Evolutionary conservation across 805 yeast genomes (phyloP).

Genomic region (Nakazawaea laoshanensis): DNA sequence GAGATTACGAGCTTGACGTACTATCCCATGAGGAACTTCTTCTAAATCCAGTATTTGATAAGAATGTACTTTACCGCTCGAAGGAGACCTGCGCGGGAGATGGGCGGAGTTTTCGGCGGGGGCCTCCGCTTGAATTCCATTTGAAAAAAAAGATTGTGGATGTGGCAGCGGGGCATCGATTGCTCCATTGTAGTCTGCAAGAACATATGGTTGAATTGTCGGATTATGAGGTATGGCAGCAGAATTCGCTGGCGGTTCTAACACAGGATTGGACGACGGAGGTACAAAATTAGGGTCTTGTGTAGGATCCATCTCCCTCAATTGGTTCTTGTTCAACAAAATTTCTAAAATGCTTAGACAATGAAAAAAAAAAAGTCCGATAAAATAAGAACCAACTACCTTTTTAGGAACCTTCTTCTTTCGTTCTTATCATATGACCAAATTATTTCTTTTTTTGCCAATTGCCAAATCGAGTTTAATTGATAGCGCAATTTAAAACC

Average conservation of each 20-base stretch:
- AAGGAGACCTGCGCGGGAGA: background rate
- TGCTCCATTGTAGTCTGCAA: conserved; percentile 65
- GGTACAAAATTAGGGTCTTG: conserved; percentile 87
- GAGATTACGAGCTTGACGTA: conserved; percentile 72
- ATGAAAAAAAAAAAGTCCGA: too few relatives aligned
- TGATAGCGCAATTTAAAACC: too few relatives aligned
- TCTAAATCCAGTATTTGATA: conserved; percentile 86
- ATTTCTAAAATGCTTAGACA: too few relatives aligned
- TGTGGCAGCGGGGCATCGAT: conserved; percentile 69
- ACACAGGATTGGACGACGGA: conserved; percentile 57
- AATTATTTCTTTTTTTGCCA: background rate
- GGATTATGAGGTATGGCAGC: conserved; percentile 62
- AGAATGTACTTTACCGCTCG: conserved; percentile 28
- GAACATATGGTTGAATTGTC: conserved; percentile 71
- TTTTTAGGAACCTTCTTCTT: too few relatives aligned
- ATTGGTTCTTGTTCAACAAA: background rate
- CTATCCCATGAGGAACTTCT: conserved; percentile 93
- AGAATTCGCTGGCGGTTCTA: conserved; percentile 59
- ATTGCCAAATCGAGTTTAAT: too few relatives aligned
- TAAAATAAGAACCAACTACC: too few relatives aligned
- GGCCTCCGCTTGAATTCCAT: background rate
- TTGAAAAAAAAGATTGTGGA: conserved; percentile 16
- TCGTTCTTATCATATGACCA: background rate
- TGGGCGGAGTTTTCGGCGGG: conserved; percentile 21
- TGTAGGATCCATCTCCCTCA: conserved; percentile 76